Percentiles rank a stretch among this genome's conserved stretches.
phyloP scores from a whole-genome alignment of 768 basidiomycete species.

The Strobilomyces confusus region DNA sequence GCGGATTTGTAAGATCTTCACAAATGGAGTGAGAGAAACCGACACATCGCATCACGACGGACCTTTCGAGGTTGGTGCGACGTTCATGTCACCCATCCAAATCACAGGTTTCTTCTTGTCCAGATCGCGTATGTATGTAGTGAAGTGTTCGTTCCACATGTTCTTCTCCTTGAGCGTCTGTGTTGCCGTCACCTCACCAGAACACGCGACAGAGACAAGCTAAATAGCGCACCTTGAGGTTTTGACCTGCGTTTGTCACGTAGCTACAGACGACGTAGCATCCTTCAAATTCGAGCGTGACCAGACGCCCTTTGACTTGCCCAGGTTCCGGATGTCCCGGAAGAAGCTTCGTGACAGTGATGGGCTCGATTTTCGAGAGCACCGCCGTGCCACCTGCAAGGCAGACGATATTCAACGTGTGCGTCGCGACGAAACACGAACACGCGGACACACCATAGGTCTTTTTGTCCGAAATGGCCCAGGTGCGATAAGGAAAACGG shows the following conservation, averaged over 20 bases:
- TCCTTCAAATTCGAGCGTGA: slow-evolving; percentile 75
- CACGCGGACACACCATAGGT: slow-evolving; percentile 55
- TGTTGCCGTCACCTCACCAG: neutral
- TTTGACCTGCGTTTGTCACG: slow-evolving; percentile 76
- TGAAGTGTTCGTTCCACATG: slow-evolving; percentile 76
- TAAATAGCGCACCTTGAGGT: slow-evolving; percentile 54
- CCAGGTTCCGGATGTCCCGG: slow-evolving; percentile 69
- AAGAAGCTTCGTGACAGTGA: slow-evolving; percentile 61
- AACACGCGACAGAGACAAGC: neutral
- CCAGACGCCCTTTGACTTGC: slow-evolving; percentile 68
- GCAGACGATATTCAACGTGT: slow-evolving; percentile 2
- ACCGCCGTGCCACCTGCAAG: slow-evolving; percentile 75
- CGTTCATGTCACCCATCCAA: slow-evolving; percentile 86
- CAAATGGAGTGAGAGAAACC: neutral
- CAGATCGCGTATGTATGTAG: slow-evolving; percentile 62
- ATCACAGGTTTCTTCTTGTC: slow-evolving; percentile 81
- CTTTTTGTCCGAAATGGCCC: slow-evolving; percentile 77
- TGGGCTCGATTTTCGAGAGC: slow-evolving; percentile 70
- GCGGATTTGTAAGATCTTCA: slow-evolving; percentile 64
- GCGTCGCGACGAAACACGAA: neutral
- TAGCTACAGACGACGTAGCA: slow-evolving; percentile 76
- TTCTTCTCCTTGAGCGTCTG: slow-evolving; percentile 77
- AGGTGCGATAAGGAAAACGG: slow-evolving; percentile 68
- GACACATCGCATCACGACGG: neutral
- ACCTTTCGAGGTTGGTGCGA: slow-evolving; percentile 77